Evolutionary conservation across 2,329 filamentous ascomycete genomes (phyloP).

Genomic region (Samsoniella hepiali): DNA sequence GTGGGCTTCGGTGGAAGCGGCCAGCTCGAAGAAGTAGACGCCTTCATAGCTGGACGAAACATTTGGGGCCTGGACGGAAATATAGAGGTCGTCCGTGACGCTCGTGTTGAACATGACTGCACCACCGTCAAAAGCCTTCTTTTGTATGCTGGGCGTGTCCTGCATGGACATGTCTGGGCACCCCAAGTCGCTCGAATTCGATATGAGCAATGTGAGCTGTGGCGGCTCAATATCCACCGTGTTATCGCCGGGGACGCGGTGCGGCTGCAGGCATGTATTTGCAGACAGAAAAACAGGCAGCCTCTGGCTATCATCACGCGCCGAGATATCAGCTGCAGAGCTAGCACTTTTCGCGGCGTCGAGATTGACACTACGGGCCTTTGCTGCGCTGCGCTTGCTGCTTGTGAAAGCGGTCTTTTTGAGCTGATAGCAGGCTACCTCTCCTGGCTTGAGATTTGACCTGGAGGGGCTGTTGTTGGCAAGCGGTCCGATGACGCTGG

Average conservation of each 20-base stretch:
- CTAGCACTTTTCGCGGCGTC: constrained; percentile 22
- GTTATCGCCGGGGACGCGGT: constrained; percentile 30
- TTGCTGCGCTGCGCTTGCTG: constrained; percentile 20
- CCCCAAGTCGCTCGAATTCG: constrained; percentile 41
- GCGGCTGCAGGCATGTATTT: constrained; percentile 80
- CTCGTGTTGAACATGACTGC: constrained; percentile 64
- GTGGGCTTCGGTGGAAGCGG: constrained; percentile 73
- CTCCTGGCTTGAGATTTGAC: constrained; percentile 60
- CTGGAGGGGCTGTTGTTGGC: constrained; percentile 62
- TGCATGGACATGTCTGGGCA: constrained; percentile 29
- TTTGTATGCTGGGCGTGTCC: constrained; percentile 24
- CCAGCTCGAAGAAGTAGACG: constrained; percentile 76
- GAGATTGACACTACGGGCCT: constrained; percentile 16
- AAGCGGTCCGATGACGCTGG: constrained; percentile 47
- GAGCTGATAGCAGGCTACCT: constrained; percentile 46
- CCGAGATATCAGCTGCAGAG: constrained; percentile 18
- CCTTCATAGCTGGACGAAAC: constrained; percentile 58
- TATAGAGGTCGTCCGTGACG: constrained; percentile 65
- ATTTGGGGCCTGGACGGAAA: constrained; percentile 71
- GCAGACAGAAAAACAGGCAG: constrained; percentile 74
- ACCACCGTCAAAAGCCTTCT: constrained; percentile 59
- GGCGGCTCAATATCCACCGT: constrained; percentile 45
- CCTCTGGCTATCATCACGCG: constrained; percentile 27
- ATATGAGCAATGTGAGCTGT: constrained; percentile 77
- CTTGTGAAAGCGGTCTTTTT: constrained; percentile 28